Conservation (phyloP, 352 stramenopile genomes). For the Phytopythium helicoides region DNA sequence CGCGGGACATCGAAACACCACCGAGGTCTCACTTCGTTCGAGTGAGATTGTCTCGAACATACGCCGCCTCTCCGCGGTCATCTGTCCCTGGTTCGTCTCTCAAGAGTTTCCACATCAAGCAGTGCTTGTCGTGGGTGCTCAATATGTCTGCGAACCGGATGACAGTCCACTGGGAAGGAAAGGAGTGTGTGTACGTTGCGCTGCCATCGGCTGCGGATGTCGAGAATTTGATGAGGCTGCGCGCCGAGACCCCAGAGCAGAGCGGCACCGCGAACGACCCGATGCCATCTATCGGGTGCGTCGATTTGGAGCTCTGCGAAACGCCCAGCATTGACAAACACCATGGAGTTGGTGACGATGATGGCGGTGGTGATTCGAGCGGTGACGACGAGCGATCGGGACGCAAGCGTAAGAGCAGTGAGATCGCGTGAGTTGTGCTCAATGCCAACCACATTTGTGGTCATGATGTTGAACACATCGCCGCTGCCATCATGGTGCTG, state of each 20-base stretch:
- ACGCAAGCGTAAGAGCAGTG: constrained; percentile 32
- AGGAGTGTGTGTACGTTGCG: constrained; percentile 46
- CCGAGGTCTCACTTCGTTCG: constrained; percentile 52
- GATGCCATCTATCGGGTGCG: constrained; percentile 62
- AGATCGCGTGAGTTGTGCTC: constrained; percentile 11
- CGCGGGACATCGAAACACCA: constrained; percentile 34
- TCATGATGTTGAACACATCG: too few relatives aligned
- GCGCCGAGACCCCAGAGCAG: constrained; percentile 24
- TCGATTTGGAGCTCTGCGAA: constrained; percentile 47
- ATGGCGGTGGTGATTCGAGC: constrained; percentile 5
- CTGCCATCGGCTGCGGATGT: constrained; percentile 34
- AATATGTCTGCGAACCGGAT: constrained; percentile 37
- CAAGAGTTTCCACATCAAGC: constrained; percentile 76
- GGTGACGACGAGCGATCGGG: constrained; percentile 21
- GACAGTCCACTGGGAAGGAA: constrained; percentile 52
- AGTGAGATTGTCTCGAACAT: constrained; percentile 51
- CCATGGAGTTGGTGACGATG: constrained; percentile 16
- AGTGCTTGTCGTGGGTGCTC: constrained; percentile 54
- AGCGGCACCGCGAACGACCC: constrained; percentile 40
- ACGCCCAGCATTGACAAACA: background rate
- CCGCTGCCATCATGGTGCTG: too few relatives aligned
- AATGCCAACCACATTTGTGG: too few relatives aligned
- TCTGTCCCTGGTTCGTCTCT: constrained; percentile 26
- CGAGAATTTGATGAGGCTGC: constrained; percentile 37
- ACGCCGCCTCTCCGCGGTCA: constrained; percentile 14